A percentile compares a stretch with the other conserved stretches of the same genome.
These are phyloP conservation scores for Penicillium fuscoglaucum DNA, from an alignment of 2,329 filamentous ascomycete genomes.

Conservation along the genomic window DNA sequence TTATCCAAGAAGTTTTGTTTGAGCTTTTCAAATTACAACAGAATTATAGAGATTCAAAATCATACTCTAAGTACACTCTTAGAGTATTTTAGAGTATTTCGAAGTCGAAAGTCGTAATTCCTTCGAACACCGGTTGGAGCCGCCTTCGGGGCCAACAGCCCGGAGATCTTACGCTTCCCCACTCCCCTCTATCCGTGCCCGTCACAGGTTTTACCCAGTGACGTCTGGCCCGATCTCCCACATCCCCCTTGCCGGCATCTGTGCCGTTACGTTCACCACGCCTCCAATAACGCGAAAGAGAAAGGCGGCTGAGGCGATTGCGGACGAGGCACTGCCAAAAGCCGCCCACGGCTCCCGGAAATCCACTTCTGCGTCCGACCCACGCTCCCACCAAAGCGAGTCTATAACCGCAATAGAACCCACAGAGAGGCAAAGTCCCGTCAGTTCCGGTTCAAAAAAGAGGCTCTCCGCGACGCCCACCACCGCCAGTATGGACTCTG, in stretches of 20 bases:
- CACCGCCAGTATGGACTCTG: slow-evolving; percentile 77
- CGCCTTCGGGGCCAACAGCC: neutral
- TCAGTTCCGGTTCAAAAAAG: slow-evolving; percentile 22
- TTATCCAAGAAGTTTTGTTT: neutral
- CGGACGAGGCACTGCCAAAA: slow-evolving; percentile 27
- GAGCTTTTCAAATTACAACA: neutral
- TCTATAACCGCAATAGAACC: slow-evolving; percentile 8
- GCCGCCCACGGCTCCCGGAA: slow-evolving; percentile 29
- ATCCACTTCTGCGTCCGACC: slow-evolving; percentile 29
- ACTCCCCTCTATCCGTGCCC: slow-evolving; percentile 9
- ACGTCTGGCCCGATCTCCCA: slow-evolving; percentile 1
- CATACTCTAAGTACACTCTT: too few relatives aligned
- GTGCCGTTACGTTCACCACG: slow-evolving; percentile 48
- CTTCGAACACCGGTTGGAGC: neutral
- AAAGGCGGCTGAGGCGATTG: slow-evolving; percentile 52
- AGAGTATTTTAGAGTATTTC: neutral
- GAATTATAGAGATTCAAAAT: neutral
- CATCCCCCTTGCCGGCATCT: slow-evolving; percentile 11
- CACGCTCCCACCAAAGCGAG: slow-evolving; percentile 29
- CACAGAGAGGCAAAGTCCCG: slow-evolving; percentile 20
- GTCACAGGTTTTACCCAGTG: slow-evolving; percentile 11
- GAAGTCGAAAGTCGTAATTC: neutral
- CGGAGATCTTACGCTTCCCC: slow-evolving; percentile 8
- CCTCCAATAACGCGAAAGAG: slow-evolving; percentile 54
- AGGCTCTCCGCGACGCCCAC: slow-evolving; percentile 46